A percentile compares a stretch with the other conserved stretches of the same genome.
Conservation (phyloP, 768 basidiomycete species). For the Tricholoma sp. region DNA sequence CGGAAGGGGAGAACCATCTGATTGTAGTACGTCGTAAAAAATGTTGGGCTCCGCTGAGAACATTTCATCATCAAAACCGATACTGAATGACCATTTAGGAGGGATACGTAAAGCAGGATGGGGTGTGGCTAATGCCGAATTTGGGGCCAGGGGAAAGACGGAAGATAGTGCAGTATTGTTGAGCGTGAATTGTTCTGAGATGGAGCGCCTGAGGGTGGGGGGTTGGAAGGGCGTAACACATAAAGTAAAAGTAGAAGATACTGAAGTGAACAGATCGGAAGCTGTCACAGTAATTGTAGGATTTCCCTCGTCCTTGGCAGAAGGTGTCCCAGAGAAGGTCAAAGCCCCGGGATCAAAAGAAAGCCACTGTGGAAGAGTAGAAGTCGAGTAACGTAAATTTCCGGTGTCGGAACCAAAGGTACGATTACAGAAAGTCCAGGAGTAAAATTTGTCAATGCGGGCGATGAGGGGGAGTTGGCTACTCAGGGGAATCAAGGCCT, state of each 20-base stretch:
- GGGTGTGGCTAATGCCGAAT: conserved; percentile 48
- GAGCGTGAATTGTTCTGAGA: conserved; percentile 55
- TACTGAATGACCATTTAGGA: conserved; percentile 81
- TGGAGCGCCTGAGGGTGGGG: conserved; percentile 49
- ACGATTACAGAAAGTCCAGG: conserved; percentile 59
- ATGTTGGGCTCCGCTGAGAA: conserved; percentile 43
- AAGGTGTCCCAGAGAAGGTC: conserved; percentile 69
- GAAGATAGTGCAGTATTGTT: conserved; percentile 69
- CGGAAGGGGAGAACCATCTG: conserved; percentile 68
- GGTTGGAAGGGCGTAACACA: conserved; percentile 50
- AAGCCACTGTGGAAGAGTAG: conserved; percentile 70
- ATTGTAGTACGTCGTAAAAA: conserved; percentile 59
- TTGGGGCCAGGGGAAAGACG: conserved; percentile 58
- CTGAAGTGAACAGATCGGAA: conserved; percentile 43
- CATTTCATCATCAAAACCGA: conserved; percentile 72
- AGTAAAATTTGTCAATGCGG: conserved; percentile 55
- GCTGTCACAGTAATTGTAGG: conserved; percentile 60
- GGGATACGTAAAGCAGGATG: conserved; percentile 69
- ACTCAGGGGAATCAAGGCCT: conserved; percentile 48
- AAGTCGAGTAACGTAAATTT: conserved; percentile 44
- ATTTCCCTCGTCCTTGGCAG: conserved; percentile 55
- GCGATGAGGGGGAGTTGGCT: conserved; percentile 78
- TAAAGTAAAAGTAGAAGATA: conserved; percentile 49
- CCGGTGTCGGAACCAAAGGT: conserved; percentile 58
- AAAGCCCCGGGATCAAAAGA: conserved; percentile 55